These are phyloP conservation scores for Pyrrhoderma lamaoense DNA, from an alignment of 1,284 basidiomycete genomes.

Conservation along the genomic window DNA sequence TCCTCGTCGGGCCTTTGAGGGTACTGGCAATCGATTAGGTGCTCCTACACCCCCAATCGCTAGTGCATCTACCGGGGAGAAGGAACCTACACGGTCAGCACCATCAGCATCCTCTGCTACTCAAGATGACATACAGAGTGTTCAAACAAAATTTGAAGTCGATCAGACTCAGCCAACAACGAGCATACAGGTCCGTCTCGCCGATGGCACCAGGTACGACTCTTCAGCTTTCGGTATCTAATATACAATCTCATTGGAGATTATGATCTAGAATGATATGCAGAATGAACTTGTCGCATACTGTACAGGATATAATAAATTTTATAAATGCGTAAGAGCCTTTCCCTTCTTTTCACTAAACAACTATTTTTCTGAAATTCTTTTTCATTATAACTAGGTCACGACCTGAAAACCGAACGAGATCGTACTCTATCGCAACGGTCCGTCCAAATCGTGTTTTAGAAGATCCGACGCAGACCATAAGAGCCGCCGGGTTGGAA, in stretches of 20 bases:
- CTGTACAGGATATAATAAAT: slow-evolving; percentile 76
- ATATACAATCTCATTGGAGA: background rate
- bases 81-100: background rate
- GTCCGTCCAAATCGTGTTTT: slow-evolving; percentile 77
- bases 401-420: slow-evolving; percentile 57
- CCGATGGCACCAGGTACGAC: slow-evolving; percentile 80
- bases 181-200: slow-evolving; percentile 84
- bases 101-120: slow-evolving; percentile 20
- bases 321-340: slow-evolving; percentile 66
- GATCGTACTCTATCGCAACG: slow-evolving; percentile 72
- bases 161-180: slow-evolving; percentile 80
- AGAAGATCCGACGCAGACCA: slow-evolving; percentile 59
- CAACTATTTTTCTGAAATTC: slow-evolving; percentile 7
- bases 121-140: slow-evolving; percentile 31
- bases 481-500: slow-evolving; percentile 66
- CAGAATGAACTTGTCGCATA: slow-evolving; percentile 89
- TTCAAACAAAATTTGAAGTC: slow-evolving; percentile 67
- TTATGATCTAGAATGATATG: slow-evolving; percentile 54
- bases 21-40: slow-evolving; percentile 81
- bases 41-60: slow-evolving; percentile 42
- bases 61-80: slow-evolving; percentile 23
- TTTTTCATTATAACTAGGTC: slow-evolving; percentile 42
- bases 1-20: slow-evolving; percentile 52
- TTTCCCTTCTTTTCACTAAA: no score
- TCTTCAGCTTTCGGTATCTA: slow-evolving; percentile 9